A percentile compares a stretch with the other conserved stretches of the same genome.
These are phyloP conservation scores for Ananas comosus DNA, from an alignment of 176 grass and related monocot species.

Conservation along the genomic window DNA sequence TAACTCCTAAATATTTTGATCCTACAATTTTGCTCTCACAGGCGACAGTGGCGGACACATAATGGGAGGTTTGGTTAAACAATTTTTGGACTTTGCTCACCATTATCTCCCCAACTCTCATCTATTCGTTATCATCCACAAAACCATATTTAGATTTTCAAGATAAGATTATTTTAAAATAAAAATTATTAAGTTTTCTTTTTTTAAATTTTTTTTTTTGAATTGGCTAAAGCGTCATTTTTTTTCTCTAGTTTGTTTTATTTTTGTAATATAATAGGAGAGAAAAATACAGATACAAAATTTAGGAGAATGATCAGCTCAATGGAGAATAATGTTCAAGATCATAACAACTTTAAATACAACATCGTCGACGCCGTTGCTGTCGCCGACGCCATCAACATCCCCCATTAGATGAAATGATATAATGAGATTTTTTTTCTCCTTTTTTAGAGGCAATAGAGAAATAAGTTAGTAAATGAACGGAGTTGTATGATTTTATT, in stretches of 20 bases:
- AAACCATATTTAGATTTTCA: not conserved
- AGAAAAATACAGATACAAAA: no score
- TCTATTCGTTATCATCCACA: slow-evolving; percentile 10
- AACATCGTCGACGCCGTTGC: not conserved
- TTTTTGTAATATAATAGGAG: no score
- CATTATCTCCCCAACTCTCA: slow-evolving; percentile 17
- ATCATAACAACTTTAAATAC: not conserved
- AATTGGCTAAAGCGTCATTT: not conserved
- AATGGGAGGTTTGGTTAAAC: no score
- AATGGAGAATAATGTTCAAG: not conserved
- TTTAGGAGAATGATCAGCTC: not conserved
- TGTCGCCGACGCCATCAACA: not conserved
- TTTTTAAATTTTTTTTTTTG: not conserved
- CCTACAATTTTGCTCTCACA: no score
- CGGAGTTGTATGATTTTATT: no score
- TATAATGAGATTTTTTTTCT: not conserved
- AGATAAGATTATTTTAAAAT: not conserved
- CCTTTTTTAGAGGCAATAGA: no score
- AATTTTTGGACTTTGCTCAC: slow-evolving; percentile 17
- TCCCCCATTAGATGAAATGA: not conserved
- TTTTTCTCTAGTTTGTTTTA: no score
- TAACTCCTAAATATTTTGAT: no score
- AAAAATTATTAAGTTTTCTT: not conserved
- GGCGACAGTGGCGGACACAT: no score
- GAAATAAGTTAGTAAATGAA: no score